These are phyloP conservation scores for Cryptococcus deneoformans DNA, from an alignment of 1,284 basidiomycete genomes.

Conservation along the genomic window DNA sequence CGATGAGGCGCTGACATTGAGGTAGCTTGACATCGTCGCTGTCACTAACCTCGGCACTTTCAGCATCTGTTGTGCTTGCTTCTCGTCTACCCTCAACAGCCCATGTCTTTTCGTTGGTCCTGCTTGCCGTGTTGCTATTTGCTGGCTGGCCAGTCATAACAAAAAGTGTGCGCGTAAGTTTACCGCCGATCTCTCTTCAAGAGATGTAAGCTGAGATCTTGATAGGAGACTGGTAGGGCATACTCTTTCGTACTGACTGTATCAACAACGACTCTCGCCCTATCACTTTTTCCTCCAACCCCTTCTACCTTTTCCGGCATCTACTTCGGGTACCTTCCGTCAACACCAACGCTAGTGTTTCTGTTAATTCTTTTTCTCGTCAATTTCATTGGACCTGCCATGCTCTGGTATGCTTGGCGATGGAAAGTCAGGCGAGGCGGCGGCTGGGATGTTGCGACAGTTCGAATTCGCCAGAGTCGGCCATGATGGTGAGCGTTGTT, in stretches of 20 bases:
- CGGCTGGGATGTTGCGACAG: constrained; percentile 43
- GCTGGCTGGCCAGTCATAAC: constrained; percentile 80
- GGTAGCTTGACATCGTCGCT: constrained; percentile 78
- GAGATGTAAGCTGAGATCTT: too few species aligned
- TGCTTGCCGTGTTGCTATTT: constrained; percentile 82
- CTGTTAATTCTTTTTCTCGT: constrained; percentile 21
- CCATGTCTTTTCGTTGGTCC: constrained; percentile 84
- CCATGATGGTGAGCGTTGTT: too few species aligned
- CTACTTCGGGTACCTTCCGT: constrained; percentile 1
- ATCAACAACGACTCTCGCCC: constrained; percentile 30
- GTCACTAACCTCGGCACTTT: constrained; percentile 92
- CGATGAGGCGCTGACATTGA: neutral
- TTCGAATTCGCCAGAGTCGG: constrained; percentile 17
- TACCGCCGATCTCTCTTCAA: neutral
- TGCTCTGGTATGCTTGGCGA: constrained; percentile 43
- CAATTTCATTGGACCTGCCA: constrained; percentile 37
- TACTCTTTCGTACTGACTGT: constrained; percentile 35
- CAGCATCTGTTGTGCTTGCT: constrained; percentile 88
- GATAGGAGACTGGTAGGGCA: constrained; percentile 26
- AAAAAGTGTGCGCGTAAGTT: constrained; percentile 68
- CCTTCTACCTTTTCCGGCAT: neutral
- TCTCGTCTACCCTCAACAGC: constrained; percentile 79
- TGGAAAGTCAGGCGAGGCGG: constrained; percentile 42
- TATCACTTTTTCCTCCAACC: constrained; percentile 26
- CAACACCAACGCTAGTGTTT: constrained; percentile 24